Evolutionary conservation across 331 rosid genomes (phyloP).

Genomic region (Phaseolus coccineus): DNA sequence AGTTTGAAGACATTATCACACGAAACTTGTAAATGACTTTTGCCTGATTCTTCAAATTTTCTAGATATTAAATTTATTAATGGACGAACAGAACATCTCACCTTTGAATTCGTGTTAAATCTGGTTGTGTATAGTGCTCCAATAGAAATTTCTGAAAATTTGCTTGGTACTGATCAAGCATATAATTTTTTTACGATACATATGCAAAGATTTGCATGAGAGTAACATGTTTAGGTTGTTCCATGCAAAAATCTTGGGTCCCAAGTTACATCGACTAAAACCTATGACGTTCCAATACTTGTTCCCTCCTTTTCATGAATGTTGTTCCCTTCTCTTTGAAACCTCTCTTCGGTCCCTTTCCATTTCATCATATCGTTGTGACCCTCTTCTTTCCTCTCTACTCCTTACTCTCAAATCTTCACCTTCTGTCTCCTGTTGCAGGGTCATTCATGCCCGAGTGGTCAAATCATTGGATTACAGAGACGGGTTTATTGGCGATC

Average conservation of each 20-base stretch:
- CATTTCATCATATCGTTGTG: conserved; percentile 21
- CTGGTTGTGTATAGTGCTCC: too few relatives aligned
- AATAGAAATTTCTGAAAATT: neutral
- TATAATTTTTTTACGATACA: neutral
- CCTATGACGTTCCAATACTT: neutral
- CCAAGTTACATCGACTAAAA: conserved; percentile 26
- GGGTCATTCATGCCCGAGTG: conserved; percentile 54
- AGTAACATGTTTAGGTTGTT: conserved; percentile 41
- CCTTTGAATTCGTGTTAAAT: too few relatives aligned
- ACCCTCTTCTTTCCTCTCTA: conserved; percentile 45
- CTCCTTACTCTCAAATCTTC: conserved; percentile 52
- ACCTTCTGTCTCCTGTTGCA: conserved; percentile 48
- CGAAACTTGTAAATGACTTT: too few relatives aligned
- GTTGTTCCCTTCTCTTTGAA: conserved; percentile 32
- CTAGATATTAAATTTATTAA: too few relatives aligned
- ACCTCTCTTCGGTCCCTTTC: conserved; percentile 35
- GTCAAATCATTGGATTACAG: conserved; percentile 54
- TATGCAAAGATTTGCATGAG: neutral
- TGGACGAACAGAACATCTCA: too few relatives aligned
- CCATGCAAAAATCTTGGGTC: conserved; percentile 23
- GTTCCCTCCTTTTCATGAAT: neutral
- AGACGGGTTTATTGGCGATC: conserved; percentile 64
- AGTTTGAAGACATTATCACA: too few relatives aligned
- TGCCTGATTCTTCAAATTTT: too few relatives aligned
- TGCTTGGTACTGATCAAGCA: neutral